Conservation (phyloP, 2,329 filamentous ascomycete genomes). For the Stemphylium lycopersici region DNA sequence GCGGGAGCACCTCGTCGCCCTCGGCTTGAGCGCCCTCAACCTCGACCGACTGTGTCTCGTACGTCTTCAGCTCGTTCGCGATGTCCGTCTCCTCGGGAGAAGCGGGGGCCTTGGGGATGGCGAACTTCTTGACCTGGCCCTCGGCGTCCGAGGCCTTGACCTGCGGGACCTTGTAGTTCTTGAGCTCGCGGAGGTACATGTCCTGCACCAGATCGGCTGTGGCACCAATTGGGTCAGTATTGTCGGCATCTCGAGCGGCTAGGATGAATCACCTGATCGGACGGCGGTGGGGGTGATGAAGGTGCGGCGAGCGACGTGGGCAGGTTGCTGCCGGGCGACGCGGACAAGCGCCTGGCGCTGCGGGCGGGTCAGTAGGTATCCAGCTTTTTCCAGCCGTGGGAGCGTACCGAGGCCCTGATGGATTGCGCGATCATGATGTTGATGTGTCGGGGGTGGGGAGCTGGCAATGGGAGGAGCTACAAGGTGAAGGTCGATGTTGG, state of each 20-base stretch:
- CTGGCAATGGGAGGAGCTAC: slow-evolving; percentile 42
- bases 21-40: slow-evolving; percentile 77
- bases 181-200: slow-evolving; percentile 94
- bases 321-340: slow-evolving; percentile 63
- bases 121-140: slow-evolving; percentile 90
- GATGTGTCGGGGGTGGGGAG: slow-evolving; percentile 36
- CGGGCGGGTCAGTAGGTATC: slow-evolving; percentile 34
- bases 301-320: slow-evolving; percentile 63
- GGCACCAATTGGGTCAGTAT: slow-evolving; percentile 44
- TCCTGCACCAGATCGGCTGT: slow-evolving; percentile 97
- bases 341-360: slow-evolving; percentile 68
- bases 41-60: slow-evolving; percentile 93
- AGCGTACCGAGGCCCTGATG: slow-evolving; percentile 65
- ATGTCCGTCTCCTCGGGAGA: slow-evolving; percentile 96
- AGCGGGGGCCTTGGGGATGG: slow-evolving; percentile 76
- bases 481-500: slow-evolving; percentile 31
- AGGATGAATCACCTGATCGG: slow-evolving; percentile 63
- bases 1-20: slow-evolving; percentile 64
- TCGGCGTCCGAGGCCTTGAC: slow-evolving; percentile 87
- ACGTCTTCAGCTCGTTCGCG: slow-evolving; percentile 87
- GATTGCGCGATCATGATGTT: slow-evolving; percentile 65
- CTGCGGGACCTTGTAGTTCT: slow-evolving; percentile 86
- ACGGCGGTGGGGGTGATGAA: slow-evolving; percentile 67
- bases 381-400: slow-evolving; percentile 6
- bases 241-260: slow-evolving; percentile 20